Evolutionary conservation across 495 filamentous ascomycete species (phyloP).

Genomic region (Penicillium antarcticum): DNA sequence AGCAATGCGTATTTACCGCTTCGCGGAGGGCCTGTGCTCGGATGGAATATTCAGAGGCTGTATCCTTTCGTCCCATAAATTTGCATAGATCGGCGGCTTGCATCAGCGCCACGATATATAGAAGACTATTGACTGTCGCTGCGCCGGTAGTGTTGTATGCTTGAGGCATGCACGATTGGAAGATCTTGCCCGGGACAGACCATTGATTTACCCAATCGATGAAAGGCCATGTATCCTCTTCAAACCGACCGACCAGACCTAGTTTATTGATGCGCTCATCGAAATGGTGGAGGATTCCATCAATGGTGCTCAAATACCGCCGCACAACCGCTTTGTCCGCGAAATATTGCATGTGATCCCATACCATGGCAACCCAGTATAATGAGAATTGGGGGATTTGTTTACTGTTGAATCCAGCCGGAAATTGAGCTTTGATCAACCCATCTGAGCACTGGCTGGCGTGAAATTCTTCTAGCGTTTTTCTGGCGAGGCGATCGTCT

Average conservation of each 20-base stretch:
- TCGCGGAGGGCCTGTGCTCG: conserved; percentile 10
- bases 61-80: conserved; percentile 12
- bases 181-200: conserved; percentile 17
- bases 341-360: conserved; percentile 24
- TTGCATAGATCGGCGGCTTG: conserved; percentile 17
- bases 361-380: conserved; percentile 20
- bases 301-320: conserved; percentile 15
- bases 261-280: conserved; percentile 10
- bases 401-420: conserved; percentile 12
- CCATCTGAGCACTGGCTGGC: conserved; percentile 21
- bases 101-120: conserved; percentile 14
- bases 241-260: conserved; percentile 20
- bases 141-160: conserved; percentile 10
- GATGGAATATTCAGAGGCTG: conserved; percentile 15
- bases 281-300: conserved; percentile 24
- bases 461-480: conserved; percentile 23
- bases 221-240: conserved; percentile 23
- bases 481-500: conserved; percentile 25
- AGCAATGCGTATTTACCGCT: conserved; percentile 17
- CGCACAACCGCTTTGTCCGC: conserved; percentile 12
- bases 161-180: conserved; percentile 18
- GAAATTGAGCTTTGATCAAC: conserved; percentile 23
- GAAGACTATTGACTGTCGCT: conserved; percentile 13
- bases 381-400: conserved; percentile 28
- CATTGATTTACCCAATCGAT: conserved; percentile 27